Evolutionary conservation across 2,329 filamentous ascomycete species (phyloP), one percentile per base, ranked within the genome.

Genomic region (Pleoardoris graminearum): DNA sequence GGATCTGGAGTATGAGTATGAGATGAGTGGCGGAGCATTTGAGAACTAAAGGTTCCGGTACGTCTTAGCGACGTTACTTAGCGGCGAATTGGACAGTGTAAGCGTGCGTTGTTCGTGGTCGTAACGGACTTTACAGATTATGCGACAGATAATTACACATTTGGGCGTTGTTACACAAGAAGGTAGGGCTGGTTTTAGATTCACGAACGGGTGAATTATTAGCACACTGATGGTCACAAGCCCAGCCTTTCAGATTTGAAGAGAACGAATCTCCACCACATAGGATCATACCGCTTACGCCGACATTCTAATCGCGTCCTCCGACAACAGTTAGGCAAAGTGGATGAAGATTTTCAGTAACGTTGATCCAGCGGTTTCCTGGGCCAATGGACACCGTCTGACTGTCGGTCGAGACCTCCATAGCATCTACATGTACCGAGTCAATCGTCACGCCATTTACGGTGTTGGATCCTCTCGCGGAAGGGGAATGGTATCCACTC

Each of bases 1-100:
- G 3, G 77, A 82, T 59, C 63, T 80, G 17, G 75, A 80, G 43
- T 81, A 74, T 45, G 76, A 79, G 58, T 67, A 69, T 33, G 69
- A 66, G 39, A 58, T 69, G 55, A 61, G 60, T 35, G 59, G 61
- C 35, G 62, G 61, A 5, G 58, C 51, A 0, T 72, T 71, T 33
- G 60, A 61, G 17, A 53, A 59, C 5, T 61, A 22, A 16, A 8
- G 25, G 5, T 10, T 27, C 10, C 25, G 25, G n/a, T n/a, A n/a
- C n/a, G n/a, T n/a, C n/a, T n/a, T n/a, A n/a, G n/a, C n/a, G n/a
- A n/a, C n/a, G n/a, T n/a, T n/a, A n/a, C n/a, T n/a, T n/a, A n/a
- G n/a, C n/a, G n/a, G n/a, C n/a, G n/a, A n/a, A n/a, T n/a, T n/a
- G n/a, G n/a, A n/a, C n/a, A n/a, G n/a, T n/a, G n/a, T n/a, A n/a